Base-by-base conservation (phyloP, 768 basidiomycete genomes). In the Rhodosporidiobolus odoratus region DNA sequence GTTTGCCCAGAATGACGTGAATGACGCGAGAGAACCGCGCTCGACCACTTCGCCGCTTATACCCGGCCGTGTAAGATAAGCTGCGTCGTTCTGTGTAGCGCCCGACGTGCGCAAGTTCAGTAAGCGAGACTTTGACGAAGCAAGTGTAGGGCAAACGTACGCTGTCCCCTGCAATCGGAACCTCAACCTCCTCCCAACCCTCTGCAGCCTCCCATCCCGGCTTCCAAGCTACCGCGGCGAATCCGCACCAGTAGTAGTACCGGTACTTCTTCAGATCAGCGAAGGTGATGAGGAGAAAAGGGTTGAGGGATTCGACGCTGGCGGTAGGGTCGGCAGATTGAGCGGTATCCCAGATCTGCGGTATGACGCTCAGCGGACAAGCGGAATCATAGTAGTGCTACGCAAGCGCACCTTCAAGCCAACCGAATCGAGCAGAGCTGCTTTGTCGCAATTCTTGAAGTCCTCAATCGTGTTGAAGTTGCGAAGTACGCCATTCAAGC, bases 391-490 rank as follows among this genome's bases (percentile, higher is more conserved):
- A 60, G 32, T 37, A 58, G 41, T 17, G 34, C 6, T 19, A 12
- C 17, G 16, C 34, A 35, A 71, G 71, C 52, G 41, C 58, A 91
- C 91, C 81, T 87, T 83, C 71, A 88, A 84, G 0, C 88, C 86
- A 69, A 88, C 79, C 37, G 83, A 77, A 66, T 89, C 89, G 81
- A 98, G 92, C 25, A 96, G 79, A n/a, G 86, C 84, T 10, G 88
- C 86, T 83, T 99, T 99, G 76, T 92, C 88, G 1, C 89, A 88
- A 12, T 86, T 85, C 76, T 88, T 92, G 83, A 97, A 98, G 17
- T 96, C 92, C 75, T 98, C 93, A 75, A 98, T 89, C 15, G 95
- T 97, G 78, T 98, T 99, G 82, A 86, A 97, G 80, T 97, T 98
- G 84, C 91, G 93, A 76, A 96, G 83, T 16, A 83, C 82, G 47